Evolutionary conservation across 164 flowering plant species (phyloP).

Genomic region (Macadamia integrifolia): DNA sequence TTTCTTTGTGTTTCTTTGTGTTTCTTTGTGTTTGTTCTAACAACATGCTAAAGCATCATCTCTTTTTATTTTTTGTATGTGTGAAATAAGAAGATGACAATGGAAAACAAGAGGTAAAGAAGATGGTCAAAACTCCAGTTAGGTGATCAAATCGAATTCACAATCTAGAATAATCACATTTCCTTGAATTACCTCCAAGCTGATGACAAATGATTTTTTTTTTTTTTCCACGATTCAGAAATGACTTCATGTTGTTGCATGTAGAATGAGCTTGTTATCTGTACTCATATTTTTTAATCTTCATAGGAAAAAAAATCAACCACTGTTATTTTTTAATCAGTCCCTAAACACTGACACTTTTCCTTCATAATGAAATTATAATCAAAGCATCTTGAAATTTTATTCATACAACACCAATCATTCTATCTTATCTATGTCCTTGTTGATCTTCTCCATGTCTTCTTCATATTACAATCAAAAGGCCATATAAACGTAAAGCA

Average conservation of each 20-base stretch:
- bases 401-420: neutral
- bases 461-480: neutral
- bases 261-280: neutral
- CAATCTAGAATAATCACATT: slow-evolving; percentile 18
- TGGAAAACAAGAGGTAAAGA: slow-evolving; percentile 12
- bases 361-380: too few species aligned
- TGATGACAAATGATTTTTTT: neutral
- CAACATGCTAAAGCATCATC: too few species aligned
- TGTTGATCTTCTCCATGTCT: neutral
- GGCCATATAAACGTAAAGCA: neutral
- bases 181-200: slow-evolving; percentile 12
- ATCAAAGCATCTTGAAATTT: too few species aligned
- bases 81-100: slow-evolving; percentile 16
- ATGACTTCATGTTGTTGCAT: slow-evolving; percentile 20
- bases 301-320: neutral
- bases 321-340: neutral
- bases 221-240: slow-evolving; percentile 1
- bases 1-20: too few species aligned
- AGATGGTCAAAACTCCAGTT: slow-evolving; percentile 25
- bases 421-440: neutral
- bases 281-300: neutral
- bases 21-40: too few species aligned
- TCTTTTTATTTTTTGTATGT: neutral
- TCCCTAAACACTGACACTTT: neutral
- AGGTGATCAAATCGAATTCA: slow-evolving; percentile 40